A percentile compares a stretch with the other conserved stretches of the same genome.
These are phyloP conservation scores for Venturiaceae sp. DNA, from an alignment of 2,329 filamentous ascomycete species.

Conservation along the genomic window DNA sequence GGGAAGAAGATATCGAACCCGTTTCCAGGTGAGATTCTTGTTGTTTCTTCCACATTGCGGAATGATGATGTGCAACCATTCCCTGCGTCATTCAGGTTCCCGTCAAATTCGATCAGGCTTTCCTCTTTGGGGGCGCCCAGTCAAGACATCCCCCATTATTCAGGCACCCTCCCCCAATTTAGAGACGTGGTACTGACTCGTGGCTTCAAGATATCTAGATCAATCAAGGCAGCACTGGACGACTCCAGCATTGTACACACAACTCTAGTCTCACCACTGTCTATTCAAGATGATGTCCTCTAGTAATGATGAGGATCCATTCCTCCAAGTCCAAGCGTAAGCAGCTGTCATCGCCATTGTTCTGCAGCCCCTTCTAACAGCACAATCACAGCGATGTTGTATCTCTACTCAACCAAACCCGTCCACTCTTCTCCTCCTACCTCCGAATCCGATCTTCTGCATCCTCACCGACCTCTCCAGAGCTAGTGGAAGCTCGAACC, in stretches of 20 bases:
- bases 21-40: too few species aligned
- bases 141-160: not conserved
- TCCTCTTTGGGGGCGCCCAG: too few species aligned
- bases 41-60: not conserved
- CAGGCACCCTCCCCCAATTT: not conserved
- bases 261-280: too few species aligned
- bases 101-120: too few species aligned
- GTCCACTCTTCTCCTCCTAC: slow-evolving; percentile 88
- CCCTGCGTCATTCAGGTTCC: not conserved
- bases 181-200: not conserved
- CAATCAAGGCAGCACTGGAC: not conserved
- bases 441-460: slow-evolving; percentile 86
- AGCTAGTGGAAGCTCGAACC: slow-evolving; percentile 51
- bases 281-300: slow-evolving; percentile 20
- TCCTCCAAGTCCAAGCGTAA: slow-evolving; percentile 39
- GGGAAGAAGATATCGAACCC: not conserved
- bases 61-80: not conserved
- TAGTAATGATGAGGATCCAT: slow-evolving; percentile 34
- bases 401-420: slow-evolving; percentile 66
- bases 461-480: slow-evolving; percentile 59
- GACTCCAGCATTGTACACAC: not conserved
- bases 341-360: slow-evolving; percentile 5
- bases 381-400: slow-evolving; percentile 67
- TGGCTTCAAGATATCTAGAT: not conserved
- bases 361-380: not conserved